These are phyloP conservation scores for Starmerella khaoyaiensis DNA, from an alignment of 805 yeast genomes.

Conservation along the genomic window DNA sequence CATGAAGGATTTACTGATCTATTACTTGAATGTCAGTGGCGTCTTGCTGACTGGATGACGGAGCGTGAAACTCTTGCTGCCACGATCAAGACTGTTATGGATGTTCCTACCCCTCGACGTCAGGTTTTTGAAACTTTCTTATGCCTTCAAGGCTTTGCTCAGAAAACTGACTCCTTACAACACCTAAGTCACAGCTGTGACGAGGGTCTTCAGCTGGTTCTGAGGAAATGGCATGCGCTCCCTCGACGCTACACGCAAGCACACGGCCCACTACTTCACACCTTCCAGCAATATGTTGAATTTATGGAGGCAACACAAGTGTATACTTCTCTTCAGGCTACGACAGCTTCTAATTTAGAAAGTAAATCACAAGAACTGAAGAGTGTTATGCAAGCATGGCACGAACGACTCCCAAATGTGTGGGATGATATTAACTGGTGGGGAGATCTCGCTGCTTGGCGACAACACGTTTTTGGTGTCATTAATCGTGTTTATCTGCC, in stretches of 20 bases:
- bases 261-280: conserved; percentile 79
- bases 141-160: conserved; percentile 85
- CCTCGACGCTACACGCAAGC: conserved; percentile 59
- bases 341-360: conserved; percentile 86
- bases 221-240: conserved; percentile 84
- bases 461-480: conserved; percentile 95
- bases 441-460: conserved; percentile 97
- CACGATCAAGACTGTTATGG: conserved; percentile 91
- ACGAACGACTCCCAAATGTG: conserved; percentile 87
- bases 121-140: conserved; percentile 92
- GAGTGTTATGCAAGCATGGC: conserved; percentile 92
- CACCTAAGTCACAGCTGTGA: conserved; percentile 80
- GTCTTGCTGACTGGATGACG: conserved; percentile 96
- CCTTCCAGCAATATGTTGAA: conserved; percentile 94
- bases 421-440: conserved; percentile 98
- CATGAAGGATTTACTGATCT: conserved; percentile 96
- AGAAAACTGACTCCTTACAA: conserved; percentile 71
- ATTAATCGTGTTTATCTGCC: conserved; percentile 92
- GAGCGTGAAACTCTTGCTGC: conserved; percentile 91
- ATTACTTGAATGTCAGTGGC: conserved; percentile 96
- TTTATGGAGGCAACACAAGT: conserved; percentile 95
- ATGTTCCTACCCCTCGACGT: conserved; percentile 94
- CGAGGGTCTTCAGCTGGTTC: conserved; percentile 87
- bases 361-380: conserved; percentile 87
- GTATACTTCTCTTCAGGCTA: conserved; percentile 71